These are phyloP conservation scores for Pseudocercospora crystallina DNA, from an alignment of 2,329 filamentous ascomycete species.

Conservation along the genomic window DNA sequence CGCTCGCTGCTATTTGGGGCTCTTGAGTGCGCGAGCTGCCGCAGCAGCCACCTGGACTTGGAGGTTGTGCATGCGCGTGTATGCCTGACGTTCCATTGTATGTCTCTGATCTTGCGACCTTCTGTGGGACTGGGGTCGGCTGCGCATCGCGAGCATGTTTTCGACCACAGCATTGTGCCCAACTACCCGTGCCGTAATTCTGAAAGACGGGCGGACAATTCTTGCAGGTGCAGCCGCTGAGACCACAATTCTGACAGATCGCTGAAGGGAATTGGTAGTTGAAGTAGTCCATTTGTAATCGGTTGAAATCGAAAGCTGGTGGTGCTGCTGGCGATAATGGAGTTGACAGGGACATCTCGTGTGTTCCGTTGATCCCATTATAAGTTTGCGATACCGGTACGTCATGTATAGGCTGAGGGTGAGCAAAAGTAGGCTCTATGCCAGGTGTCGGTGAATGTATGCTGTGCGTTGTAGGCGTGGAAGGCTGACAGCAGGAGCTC, in stretches of 20 bases:
- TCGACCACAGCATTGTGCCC: conserved; percentile 36
- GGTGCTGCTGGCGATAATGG: conserved; percentile 8
- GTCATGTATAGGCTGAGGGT: conserved; percentile 11
- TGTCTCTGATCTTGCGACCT: conserved; percentile 16
- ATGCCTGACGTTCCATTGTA: conserved; percentile 10
- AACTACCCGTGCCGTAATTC: conserved; percentile 30
- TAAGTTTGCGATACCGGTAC: conserved; percentile 4
- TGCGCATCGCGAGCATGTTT: conserved; percentile 33
- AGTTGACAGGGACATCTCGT: conserved; percentile 6
- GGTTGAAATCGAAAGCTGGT: conserved; percentile 29
- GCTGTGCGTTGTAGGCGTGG: conserved; percentile 15
- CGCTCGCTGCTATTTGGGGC: conserved; percentile 5
- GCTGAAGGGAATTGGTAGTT: conserved; percentile 33
- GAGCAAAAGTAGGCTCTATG: conserved; percentile 4
- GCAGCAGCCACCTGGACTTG: conserved; percentile 2
- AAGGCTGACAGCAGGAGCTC: conserved; percentile 29
- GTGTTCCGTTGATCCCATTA: neutral
- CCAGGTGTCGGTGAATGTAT: conserved; percentile 12
- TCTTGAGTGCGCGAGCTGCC: neutral
- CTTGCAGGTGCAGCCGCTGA: conserved; percentile 34
- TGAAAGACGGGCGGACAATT: conserved; percentile 36
- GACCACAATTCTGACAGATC: conserved; percentile 37
- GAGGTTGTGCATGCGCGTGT: conserved; percentile 5
- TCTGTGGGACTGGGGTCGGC: conserved; percentile 17
- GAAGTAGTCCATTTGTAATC: conserved; percentile 29